Conservation (phyloP, 306 rosid species). For the Begonia masoniana region DNA sequence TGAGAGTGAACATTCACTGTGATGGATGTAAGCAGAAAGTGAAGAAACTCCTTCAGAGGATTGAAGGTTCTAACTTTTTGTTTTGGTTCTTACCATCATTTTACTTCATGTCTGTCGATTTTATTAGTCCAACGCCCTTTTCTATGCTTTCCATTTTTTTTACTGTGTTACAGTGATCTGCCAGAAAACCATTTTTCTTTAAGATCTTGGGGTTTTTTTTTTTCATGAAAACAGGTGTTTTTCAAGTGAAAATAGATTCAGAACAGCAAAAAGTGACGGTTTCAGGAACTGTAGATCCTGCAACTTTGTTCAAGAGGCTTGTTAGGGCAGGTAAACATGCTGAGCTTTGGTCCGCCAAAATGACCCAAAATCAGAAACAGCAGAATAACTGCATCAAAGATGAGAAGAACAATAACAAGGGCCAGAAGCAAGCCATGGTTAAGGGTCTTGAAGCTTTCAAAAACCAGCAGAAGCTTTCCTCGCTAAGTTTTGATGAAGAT, state of each 20-base stretch:
- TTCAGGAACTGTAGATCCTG: slow-evolving; percentile 62
- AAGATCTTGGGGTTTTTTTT: background rate
- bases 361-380: slow-evolving; percentile 42
- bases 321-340: slow-evolving; percentile 73
- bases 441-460: no score
- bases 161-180: no score
- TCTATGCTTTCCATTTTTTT: no score
- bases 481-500: slow-evolving; percentile 40
- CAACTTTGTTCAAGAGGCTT: slow-evolving; percentile 60
- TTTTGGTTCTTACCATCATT: background rate
- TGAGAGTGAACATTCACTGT: slow-evolving; percentile 92
- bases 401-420: slow-evolving; percentile 30
- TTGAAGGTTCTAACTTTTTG: slow-evolving; percentile 50
- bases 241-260: slow-evolving; percentile 57
- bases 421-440: slow-evolving; percentile 11
- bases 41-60: slow-evolving; percentile 92
- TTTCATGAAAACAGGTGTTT: slow-evolving; percentile 42
- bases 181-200: background rate
- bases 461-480: slow-evolving; percentile 23
- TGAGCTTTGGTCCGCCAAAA: slow-evolving; percentile 58
- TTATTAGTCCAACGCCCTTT: no score
- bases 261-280: slow-evolving; percentile 86
- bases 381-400: slow-evolving; percentile 28
- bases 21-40: slow-evolving; percentile 99
- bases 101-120: background rate